Conservation (phyloP, 2,329 filamentous ascomycete genomes). For the Trichothecium roseum region DNA sequence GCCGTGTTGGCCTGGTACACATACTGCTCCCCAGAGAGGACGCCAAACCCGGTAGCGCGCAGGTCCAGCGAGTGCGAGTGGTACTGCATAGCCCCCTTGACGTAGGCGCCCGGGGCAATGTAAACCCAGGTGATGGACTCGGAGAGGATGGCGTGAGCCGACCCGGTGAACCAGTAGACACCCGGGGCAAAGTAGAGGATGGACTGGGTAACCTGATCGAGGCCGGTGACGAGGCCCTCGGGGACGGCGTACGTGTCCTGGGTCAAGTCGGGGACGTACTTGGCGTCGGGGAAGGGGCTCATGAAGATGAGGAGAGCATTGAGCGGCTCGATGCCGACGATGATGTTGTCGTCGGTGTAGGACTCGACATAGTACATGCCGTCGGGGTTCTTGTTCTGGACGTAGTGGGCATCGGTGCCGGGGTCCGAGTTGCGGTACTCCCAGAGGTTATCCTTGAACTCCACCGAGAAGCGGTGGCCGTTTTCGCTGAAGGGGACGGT, state of each 20-base stretch:
- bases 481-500: slow-evolving; percentile 13
- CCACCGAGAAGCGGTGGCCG: slow-evolving; percentile 19
- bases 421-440: slow-evolving; percentile 11
- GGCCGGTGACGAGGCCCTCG: slow-evolving; percentile 6
- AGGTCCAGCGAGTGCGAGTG: slow-evolving; percentile 11
- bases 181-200: slow-evolving; percentile 17
- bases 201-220: slow-evolving; percentile 9
- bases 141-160: slow-evolving; percentile 10
- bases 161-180: slow-evolving; percentile 19
- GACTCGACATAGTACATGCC: slow-evolving; percentile 11
- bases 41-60: slow-evolving; percentile 21
- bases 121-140: slow-evolving; percentile 14
- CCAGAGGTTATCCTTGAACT: slow-evolving; percentile 19
- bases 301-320: slow-evolving; percentile 20
- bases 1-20: slow-evolving; percentile 24
- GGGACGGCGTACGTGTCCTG: slow-evolving; percentile 4
- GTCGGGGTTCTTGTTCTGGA: slow-evolving; percentile 9
- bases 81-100: slow-evolving; percentile 25
- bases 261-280: slow-evolving; percentile 6
- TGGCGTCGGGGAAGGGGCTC: slow-evolving; percentile 14
- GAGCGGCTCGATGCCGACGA: slow-evolving; percentile 16
- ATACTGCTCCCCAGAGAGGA: slow-evolving; percentile 26
- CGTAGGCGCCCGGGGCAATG: slow-evolving; percentile 20
- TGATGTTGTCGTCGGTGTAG: slow-evolving; percentile 8
- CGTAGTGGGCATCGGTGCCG: slow-evolving; percentile 5